Evolutionary conservation across 306 rosid genomes (phyloP).

Genomic region (Acacia acuminata): DNA sequence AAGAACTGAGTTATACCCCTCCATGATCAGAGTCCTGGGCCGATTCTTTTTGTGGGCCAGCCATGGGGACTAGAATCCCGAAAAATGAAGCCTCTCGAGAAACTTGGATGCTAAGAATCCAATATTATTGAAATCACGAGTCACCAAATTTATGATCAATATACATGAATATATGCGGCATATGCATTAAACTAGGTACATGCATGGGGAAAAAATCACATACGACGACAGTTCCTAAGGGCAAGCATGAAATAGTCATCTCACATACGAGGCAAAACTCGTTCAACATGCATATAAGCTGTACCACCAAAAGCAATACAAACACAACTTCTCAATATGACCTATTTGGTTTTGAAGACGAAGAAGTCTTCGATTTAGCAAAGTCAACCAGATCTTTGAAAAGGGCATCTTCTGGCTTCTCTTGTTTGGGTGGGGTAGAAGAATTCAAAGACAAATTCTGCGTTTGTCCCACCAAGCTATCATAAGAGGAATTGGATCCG

Average conservation of each 20-base stretch:
- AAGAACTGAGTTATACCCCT: not conserved
- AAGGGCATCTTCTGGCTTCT: conserved; percentile 66
- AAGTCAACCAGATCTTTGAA: conserved; percentile 78
- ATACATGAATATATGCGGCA: conserved; percentile 48
- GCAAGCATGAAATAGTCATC: conserved; percentile 32
- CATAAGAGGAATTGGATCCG: conserved; percentile 56
- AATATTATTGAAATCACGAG: conserved; percentile 29
- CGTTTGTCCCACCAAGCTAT: conserved; percentile 59
- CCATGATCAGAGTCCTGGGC: not conserved
- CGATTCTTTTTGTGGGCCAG: not conserved
- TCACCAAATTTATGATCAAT: conserved; percentile 17
- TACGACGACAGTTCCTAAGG: conserved; percentile 33
- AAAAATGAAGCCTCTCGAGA: not conserved
- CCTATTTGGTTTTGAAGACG: conserved; percentile 55
- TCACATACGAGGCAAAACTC: conserved; percentile 26
- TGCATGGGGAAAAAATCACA: conserved; percentile 33
- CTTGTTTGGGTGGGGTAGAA: conserved; percentile 49
- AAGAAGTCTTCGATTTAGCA: conserved; percentile 69
- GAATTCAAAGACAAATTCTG: conserved; percentile 56
- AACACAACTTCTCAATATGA: conserved; percentile 43
- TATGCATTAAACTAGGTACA: conserved; percentile 33
- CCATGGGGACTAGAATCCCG: too few relatives aligned
- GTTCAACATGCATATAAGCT: conserved; percentile 33
- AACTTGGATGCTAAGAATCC: conserved; percentile 2
- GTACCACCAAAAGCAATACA: conserved; percentile 23